Conservation (phyloP, 1,284 basidiomycete species). For the Trichosporon sp. region DNA sequence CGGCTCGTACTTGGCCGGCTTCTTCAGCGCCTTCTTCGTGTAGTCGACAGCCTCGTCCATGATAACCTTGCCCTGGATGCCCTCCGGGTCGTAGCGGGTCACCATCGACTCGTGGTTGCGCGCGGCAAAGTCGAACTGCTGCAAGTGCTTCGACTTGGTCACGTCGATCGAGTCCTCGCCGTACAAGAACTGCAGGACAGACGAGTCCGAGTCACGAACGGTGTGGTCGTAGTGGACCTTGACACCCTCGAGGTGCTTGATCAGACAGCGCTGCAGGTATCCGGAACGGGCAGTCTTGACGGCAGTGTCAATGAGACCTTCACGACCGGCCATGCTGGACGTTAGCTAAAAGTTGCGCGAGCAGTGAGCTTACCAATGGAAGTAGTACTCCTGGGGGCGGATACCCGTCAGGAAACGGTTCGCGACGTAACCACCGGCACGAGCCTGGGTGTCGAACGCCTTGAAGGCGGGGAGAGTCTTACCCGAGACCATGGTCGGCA, state of each 20-base stretch:
- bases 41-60: constrained; percentile 70
- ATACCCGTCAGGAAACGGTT: constrained; percentile 99
- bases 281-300: constrained; percentile 99
- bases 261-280: constrained; percentile 95
- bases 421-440: constrained; percentile 99
- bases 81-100: constrained; percentile 70
- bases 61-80: constrained; percentile 66
- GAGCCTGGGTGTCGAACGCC: constrained; percentile 92
- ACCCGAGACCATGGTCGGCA: constrained; percentile 98
- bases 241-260: constrained; percentile 97
- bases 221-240: constrained; percentile 98
- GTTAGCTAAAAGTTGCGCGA: background rate
- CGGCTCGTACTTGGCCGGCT: constrained; percentile 68
- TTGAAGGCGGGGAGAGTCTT: constrained; percentile 98
- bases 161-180: constrained; percentile 98
- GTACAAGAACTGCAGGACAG: constrained; percentile 94
- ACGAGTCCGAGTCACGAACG: constrained; percentile 90
- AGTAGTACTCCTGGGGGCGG: constrained; percentile 98
- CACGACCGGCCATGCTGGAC: constrained; percentile 93
- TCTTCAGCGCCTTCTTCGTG: constrained; percentile 90
- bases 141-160: constrained; percentile 87
- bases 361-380: constrained; percentile 64
- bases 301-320: constrained; percentile 98
- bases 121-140: constrained; percentile 90
- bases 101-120: constrained; percentile 82